phyloP scores from a whole-genome alignment of 805 yeast genomes.

The Barnettozyma populi region DNA sequence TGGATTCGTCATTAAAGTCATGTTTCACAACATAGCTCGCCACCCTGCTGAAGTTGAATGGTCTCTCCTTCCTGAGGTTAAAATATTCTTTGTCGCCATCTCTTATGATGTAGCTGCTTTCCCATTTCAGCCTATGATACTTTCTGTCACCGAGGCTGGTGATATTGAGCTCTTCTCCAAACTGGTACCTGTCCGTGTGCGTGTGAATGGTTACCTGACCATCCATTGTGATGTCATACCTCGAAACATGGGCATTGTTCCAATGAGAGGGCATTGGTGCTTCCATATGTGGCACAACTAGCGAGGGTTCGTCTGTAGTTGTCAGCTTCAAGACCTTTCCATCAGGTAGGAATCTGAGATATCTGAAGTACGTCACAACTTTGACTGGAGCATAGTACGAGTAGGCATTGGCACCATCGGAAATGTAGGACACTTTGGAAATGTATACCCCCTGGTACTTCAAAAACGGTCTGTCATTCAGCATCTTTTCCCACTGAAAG shows the following conservation, averaged over 20 bases:
- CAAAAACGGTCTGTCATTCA: slow-evolving; percentile 61
- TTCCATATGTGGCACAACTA: slow-evolving; percentile 54
- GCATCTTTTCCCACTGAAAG: slow-evolving; percentile 31
- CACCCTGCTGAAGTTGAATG: slow-evolving; percentile 72
- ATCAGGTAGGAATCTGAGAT: slow-evolving; percentile 71
- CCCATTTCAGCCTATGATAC: slow-evolving; percentile 73
- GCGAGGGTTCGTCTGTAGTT: slow-evolving; percentile 65
- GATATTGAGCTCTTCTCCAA: slow-evolving; percentile 59
- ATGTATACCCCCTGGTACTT: slow-evolving; percentile 83
- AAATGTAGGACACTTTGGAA: slow-evolving; percentile 74
- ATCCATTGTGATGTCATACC: slow-evolving; percentile 46
- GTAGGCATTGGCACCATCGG: slow-evolving; percentile 74
- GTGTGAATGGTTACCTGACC: slow-evolving; percentile 52
- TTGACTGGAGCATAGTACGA: slow-evolving; percentile 68
- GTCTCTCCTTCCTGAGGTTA: slow-evolving; percentile 64
- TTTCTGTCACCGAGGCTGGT: slow-evolving; percentile 53
- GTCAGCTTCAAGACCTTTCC: slow-evolving; percentile 70
- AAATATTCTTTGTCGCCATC: slow-evolving; percentile 51
- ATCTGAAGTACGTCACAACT: slow-evolving; percentile 84
- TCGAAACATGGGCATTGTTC: slow-evolving; percentile 29
- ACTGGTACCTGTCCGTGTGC: slow-evolving; percentile 52
- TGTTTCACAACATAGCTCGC: slow-evolving; percentile 24
- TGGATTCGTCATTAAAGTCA: slow-evolving; percentile 2
- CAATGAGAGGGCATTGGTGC: slow-evolving; percentile 28
- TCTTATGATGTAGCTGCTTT: slow-evolving; percentile 51